Evolutionary conservation across 306 rosid genomes (phyloP), one percentile per base, ranked within the genome.

Genomic region (Sindora glabra): DNA sequence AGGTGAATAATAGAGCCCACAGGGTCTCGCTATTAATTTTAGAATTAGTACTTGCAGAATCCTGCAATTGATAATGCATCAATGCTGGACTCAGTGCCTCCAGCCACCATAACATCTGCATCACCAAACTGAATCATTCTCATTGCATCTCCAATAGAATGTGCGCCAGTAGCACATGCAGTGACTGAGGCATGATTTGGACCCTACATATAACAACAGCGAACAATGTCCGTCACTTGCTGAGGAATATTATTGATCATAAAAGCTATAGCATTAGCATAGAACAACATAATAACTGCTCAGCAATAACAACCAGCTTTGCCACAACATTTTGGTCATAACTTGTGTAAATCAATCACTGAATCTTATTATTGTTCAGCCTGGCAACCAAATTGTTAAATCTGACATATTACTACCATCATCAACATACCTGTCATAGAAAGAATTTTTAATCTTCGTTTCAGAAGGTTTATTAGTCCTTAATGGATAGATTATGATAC

Each of bases 111-210:
- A 65, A 92, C 88, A 81, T 92, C 96, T 25, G 95, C 80, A 74
- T 92, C 96, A 59, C 95, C 96, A 76, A 88, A 91, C 38, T 87
- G 98, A 77, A 91, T 88, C 98, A 91, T 91, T 79, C 98, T 83
- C 70, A 83, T 62, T 40, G 95, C 88, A 81, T 91, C 98, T 40
- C 98, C 98, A 65, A 92, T 74, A 60, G 98, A 88, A 79, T 86
- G 95, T 42, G 96, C 90, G 23, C 96, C 96, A 59, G 98, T 88
- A 53, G 96, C 98, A 70, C 92, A 92, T 24, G 96, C 98, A 47
- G 98, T 92, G 49, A 88, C 98, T 56, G 95, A 94, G 6, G 95
- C 89, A 74, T 85, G 96, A 73, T 86, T 88, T 70, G 96, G 96
- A 41, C 95, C 95, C 98, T 92, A 57, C 32, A 62, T 52, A 64